phyloP scores from a whole-genome alignment of 371 early-diverging fungal species.

The Mucor sp. region DNA sequence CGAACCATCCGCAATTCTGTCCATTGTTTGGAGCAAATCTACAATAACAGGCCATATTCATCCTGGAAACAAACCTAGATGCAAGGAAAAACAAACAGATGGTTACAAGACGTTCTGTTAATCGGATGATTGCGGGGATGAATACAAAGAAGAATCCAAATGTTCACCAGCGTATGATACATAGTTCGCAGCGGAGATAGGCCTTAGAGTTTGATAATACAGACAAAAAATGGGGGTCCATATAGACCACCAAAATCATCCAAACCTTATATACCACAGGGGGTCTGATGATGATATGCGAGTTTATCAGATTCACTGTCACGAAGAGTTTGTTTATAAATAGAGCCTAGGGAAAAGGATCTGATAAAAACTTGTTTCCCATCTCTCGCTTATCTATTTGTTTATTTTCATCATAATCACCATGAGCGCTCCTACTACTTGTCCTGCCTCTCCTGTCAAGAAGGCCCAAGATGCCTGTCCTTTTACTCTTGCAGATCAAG shows the following conservation, averaged over 20 bases:
- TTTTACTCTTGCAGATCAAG: background rate
- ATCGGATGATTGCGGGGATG: constrained; percentile 18
- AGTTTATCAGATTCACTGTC: constrained; percentile 24
- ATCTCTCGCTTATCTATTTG: constrained; percentile 3
- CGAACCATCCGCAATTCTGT: background rate
- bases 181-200: constrained; percentile 6
- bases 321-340: background rate
- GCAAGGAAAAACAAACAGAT: background rate
- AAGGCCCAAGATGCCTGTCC: constrained; percentile 11
- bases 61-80: too few species aligned
- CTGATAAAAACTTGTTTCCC: constrained; percentile 16
- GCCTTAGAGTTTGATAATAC: background rate
- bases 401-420: background rate
- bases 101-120: background rate
- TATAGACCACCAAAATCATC: background rate
- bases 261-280: constrained; percentile 14
- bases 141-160: background rate
- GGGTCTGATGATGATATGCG: constrained; percentile 3
- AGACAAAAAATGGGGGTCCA: background rate
- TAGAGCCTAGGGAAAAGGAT: constrained; percentile 8
- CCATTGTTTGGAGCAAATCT: background rate
- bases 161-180: background rate
- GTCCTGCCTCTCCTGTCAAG: background rate
- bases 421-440: constrained; percentile 7
- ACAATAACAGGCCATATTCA: background rate